phyloP scores from a whole-genome alignment of 2,329 filamentous ascomycete genomes.

The Fonsecaea multimorphosa region DNA sequence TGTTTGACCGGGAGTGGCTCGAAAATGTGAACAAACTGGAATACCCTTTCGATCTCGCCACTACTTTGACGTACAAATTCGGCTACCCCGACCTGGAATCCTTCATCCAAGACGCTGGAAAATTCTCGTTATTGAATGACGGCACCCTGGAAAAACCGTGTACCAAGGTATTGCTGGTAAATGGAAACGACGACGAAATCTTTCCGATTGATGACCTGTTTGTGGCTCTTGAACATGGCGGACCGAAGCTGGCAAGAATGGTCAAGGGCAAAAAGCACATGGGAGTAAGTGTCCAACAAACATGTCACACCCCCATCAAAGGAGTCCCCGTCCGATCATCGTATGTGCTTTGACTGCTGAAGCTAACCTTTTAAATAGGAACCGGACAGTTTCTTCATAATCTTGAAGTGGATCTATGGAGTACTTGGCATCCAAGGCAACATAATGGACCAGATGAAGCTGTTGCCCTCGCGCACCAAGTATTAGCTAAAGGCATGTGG shows the following conservation, averaged over 20 bases:
- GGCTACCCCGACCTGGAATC: constrained; percentile 50
- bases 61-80: constrained; percentile 59
- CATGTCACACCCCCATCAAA: neutral
- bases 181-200: constrained; percentile 65
- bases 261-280: constrained; percentile 69
- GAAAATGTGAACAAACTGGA: constrained; percentile 62
- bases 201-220: constrained; percentile 68
- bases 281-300: constrained; percentile 51
- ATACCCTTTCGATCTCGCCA: constrained; percentile 64
- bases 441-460: constrained; percentile 40
- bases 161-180: constrained; percentile 62
- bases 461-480: constrained; percentile 37
- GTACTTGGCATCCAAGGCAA: constrained; percentile 38
- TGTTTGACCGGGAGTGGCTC: constrained; percentile 64
- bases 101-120: constrained; percentile 57
- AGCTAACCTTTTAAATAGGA: constrained; percentile 48
- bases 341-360: neutral
- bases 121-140: constrained; percentile 62
- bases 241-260: constrained; percentile 61
- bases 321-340: neutral
- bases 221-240: constrained; percentile 59
- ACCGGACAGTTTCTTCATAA: constrained; percentile 53
- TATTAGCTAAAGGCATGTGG: constrained; percentile 24
- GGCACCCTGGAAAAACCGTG: constrained; percentile 59
- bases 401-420: constrained; percentile 49